Evolutionary conservation across 441 rosid genomes (phyloP), one percentile per base, ranked within the genome.

Genomic region (Eruca vesicaria): DNA sequence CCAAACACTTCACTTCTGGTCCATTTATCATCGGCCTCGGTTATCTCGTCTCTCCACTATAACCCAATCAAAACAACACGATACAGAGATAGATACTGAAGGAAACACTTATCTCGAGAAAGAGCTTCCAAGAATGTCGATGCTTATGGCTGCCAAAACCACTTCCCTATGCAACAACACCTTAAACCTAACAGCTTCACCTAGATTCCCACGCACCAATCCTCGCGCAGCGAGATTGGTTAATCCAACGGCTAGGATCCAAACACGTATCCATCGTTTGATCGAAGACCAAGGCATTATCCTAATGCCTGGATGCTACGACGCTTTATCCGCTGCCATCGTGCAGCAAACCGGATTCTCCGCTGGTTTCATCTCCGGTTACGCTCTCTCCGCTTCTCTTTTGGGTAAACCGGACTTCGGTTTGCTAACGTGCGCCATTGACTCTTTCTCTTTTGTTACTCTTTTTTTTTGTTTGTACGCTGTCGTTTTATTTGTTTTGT

Each of bases 281-380:
- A 81, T 85, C 12, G 79, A 85, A 78, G 80, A 85, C n/a, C 72
- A 83, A 61, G 85, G 83, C 36, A 70, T 79, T 8, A 80, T 81
- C 21, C 74, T 83, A 7, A 72, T 83, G 85, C 86, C 85, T 1
- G 82, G 88, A n/a, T 81, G 86, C 75, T 81, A 83, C 71, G 88
- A 85, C 58, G 82, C 85, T 6, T 80, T 79, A 20, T 83, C 86
- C 32, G 84, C 86, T 0, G 76, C 82, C 19, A 75, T 81, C n/a
- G 77, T 83, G 5, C 74, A 85, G 29, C 80, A 78, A 4, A 66
- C 82, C 20, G 81, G 86, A n/a, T 83, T 80, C 78, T 64, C 19
- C 10, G 84, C 85, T 23, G 81, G 85, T 16, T 85, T 81, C 50
- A 73, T 81, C 56, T 85, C 84, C 71, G 84, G 86, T 21, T 83